Base-by-base conservation (phyloP, 1,139 yeast genomes). In the Pichia sp. region DNA sequence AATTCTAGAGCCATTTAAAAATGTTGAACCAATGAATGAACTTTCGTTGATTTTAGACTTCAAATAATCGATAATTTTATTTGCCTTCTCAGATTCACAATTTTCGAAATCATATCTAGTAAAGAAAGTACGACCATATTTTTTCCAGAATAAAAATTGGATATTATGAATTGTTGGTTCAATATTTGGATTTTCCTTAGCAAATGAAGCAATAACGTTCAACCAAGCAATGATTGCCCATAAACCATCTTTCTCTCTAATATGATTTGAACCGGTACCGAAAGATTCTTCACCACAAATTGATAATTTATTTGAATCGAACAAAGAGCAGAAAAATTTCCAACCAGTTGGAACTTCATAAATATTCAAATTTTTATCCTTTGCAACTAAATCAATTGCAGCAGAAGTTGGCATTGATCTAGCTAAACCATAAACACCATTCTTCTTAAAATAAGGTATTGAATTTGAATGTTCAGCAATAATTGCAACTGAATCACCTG, bases 321-420 rank as follows among this genome's bases (percentile, higher is more conserved):
- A 91, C 51, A 91, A 69, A 6, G 95, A 89, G 64, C 97, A 88
- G 74, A 91, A 91, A 61, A 91, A 91, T 65, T 91, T 91, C 98
- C 98, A 91, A 32, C 98, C 98, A 18, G 98, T 91, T 45, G 98
- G 98, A 5, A 93, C 98, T 65, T 91, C 98, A 64, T 91, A 91
- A 49, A 81, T 70, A 40, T 81, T 67, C 50, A 91, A 68, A 15
- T 81, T 81, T 61, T 86, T 80, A 46, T 71, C 71, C 61, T 78
- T 77, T 30, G 96, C 98, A 25, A 91, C 98, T 45, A 83, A 71
- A 59, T 91, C 98, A 54, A 91, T 74, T 28, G 98, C 98, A 31
- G 88, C 88, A 7, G 94, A 81, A 5, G 98, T 91, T 42, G 98
- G 98, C 96, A 91, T 91, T 14, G 96, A 85, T 61, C 98, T 77